phyloP scores from a whole-genome alignment of 495 filamentous ascomycete species.

The Penicillium fimorum region DNA sequence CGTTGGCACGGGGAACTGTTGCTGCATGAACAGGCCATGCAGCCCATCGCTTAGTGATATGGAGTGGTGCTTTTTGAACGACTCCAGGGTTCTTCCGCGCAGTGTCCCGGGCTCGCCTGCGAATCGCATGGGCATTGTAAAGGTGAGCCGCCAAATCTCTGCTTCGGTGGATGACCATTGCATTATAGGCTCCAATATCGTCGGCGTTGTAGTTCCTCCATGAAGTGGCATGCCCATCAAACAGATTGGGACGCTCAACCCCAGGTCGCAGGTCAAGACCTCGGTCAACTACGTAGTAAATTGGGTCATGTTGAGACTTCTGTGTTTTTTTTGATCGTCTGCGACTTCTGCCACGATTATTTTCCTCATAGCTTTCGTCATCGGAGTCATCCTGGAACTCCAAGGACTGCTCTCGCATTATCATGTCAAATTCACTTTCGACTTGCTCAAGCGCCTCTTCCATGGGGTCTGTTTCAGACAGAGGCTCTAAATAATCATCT shows the following conservation, averaged over 20 bases:
- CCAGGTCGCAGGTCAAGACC: conserved; percentile 25
- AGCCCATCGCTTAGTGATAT: conserved; percentile 60
- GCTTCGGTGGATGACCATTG: conserved; percentile 54
- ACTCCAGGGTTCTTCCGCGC: conserved; percentile 29
- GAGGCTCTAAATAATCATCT: conserved; percentile 19
- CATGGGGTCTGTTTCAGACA: conserved; percentile 10
- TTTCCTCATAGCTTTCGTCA: conserved; percentile 25
- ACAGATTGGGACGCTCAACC: conserved; percentile 51
- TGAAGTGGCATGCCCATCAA: conserved; percentile 51
- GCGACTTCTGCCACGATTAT: conserved; percentile 19
- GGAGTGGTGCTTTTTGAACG: conserved; percentile 23
- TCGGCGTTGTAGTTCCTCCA: conserved; percentile 59
- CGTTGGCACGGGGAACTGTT: conserved; percentile 58
- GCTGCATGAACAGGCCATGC: conserved; percentile 70
- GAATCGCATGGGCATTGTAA: conserved; percentile 68
- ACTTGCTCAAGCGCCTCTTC: conserved; percentile 9
- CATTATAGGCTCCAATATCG: conserved; percentile 57
- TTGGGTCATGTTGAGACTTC: background rate
- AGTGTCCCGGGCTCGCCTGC: conserved; percentile 37
- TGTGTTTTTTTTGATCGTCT: background rate
- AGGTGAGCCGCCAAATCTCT: conserved; percentile 71
- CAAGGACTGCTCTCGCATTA: conserved; percentile 25
- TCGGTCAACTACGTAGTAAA: conserved; percentile 22
- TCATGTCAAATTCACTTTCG: conserved; percentile 25
- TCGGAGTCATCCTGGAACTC: conserved; percentile 24